Evolutionary conservation across 2,329 filamentous ascomycete genomes (phyloP).

Genomic region (Aureobasidium sp.): DNA sequence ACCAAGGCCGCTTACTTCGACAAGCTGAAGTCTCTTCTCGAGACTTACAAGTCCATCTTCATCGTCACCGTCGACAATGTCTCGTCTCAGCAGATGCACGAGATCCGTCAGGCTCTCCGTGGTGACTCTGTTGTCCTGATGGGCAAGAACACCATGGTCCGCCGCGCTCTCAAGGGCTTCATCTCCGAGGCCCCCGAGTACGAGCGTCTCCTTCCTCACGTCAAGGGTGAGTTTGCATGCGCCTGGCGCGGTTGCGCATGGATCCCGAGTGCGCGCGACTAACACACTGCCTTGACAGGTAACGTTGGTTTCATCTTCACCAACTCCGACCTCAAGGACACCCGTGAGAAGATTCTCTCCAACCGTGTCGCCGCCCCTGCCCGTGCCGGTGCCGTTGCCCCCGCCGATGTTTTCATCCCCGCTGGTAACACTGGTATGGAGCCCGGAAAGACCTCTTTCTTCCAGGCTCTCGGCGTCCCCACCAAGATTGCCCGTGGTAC

Average conservation of each 20-base stretch:
- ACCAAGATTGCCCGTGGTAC: conserved; percentile 99
- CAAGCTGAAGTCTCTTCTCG: conserved; percentile 95
- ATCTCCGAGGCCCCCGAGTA: conserved; percentile 85
- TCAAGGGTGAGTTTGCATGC: conserved; percentile 53
- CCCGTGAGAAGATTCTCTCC: conserved; percentile 86
- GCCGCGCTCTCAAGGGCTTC: conserved; percentile 96
- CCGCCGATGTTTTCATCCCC: conserved; percentile 85
- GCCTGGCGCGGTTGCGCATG: conserved; percentile 70
- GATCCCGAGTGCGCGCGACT: conserved; percentile 57
- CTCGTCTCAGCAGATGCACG: conserved; percentile 99
- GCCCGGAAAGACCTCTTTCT: conserved; percentile 99
- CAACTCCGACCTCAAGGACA: conserved; percentile 85
- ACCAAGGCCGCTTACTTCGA: conserved; percentile 98
- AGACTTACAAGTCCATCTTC: conserved; percentile 97
- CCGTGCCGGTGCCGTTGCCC: conserved; percentile 94
- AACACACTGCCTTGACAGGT: conserved; percentile 35
- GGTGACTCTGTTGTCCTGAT: conserved; percentile 91
- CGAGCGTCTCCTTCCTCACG: conserved; percentile 90
- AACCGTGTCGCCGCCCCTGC: conserved; percentile 98
- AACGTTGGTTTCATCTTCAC: conserved; percentile 99
- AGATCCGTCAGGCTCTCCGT: conserved; percentile 90
- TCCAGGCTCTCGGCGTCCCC: conserved; percentile 99
- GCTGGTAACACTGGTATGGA: conserved; percentile 99
- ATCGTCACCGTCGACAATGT: conserved; percentile 91
- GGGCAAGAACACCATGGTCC: conserved; percentile 99